Evolutionary conservation across 1,284 basidiomycete genomes (phyloP).

Genomic region (Heimioporus punctisporus): DNA sequence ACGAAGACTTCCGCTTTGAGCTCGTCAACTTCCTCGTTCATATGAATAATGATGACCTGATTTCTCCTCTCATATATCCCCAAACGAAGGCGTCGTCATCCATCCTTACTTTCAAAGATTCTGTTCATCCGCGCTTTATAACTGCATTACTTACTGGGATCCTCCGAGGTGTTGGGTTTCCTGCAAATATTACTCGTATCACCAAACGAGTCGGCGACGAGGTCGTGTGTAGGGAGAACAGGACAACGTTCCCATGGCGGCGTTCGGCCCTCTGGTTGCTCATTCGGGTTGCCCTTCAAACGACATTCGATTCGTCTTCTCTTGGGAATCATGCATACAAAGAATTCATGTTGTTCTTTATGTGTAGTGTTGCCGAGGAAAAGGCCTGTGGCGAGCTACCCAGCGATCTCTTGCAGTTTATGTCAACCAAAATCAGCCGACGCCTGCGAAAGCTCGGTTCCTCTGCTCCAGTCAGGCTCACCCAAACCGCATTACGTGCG

Average conservation of each 20-base stretch:
- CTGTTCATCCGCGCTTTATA: slow-evolving; percentile 32
- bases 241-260: neutral
- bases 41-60: slow-evolving; percentile 20
- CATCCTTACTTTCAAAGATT: slow-evolving; percentile 24
- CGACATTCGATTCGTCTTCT: neutral
- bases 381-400: slow-evolving; percentile 19
- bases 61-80: too few relatives aligned
- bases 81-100: neutral
- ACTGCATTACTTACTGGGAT: slow-evolving; percentile 35
- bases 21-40: slow-evolving; percentile 28
- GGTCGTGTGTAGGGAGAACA: neutral
- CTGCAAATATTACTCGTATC: slow-evolving; percentile 16
- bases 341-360: neutral
- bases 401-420: slow-evolving; percentile 24
- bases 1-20: slow-evolving; percentile 22
- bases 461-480: slow-evolving; percentile 1
- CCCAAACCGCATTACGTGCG: neutral
- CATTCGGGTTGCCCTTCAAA: neutral
- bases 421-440: neutral
- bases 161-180: slow-evolving; percentile 24
- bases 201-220: neutral
- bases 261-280: neutral
- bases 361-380: slow-evolving; percentile 31
- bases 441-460: slow-evolving; percentile 37
- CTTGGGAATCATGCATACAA: neutral